Evolutionary conservation across 1,284 basidiomycete genomes (phyloP).

Genomic region (Lentinula novae-zelandiae): DNA sequence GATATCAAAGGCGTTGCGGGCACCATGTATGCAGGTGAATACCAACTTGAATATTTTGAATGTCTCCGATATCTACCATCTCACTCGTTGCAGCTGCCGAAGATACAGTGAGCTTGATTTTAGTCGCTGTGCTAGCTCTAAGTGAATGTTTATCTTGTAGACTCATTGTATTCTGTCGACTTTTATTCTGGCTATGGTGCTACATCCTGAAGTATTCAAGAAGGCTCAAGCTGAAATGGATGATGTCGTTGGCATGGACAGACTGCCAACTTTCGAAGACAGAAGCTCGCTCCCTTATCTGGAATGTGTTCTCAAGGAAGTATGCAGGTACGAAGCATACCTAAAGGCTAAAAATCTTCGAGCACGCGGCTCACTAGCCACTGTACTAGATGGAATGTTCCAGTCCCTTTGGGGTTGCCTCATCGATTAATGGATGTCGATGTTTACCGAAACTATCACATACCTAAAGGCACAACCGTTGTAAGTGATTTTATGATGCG

Average conservation of each 20-base stretch:
- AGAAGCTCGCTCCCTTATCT: constrained; percentile 51
- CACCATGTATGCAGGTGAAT: constrained; percentile 45
- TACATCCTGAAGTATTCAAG: constrained; percentile 44
- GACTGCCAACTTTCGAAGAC: constrained; percentile 46
- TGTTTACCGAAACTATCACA: constrained; percentile 43
- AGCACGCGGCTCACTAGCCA: constrained; percentile 6
- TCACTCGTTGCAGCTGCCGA: constrained; percentile 32
- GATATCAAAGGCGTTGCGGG: constrained; percentile 57
- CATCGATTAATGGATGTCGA: constrained; percentile 48
- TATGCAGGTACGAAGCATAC: constrained; percentile 35
- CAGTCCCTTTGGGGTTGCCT: constrained; percentile 44
- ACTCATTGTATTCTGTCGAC: constrained; percentile 40
- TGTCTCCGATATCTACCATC: neutral
- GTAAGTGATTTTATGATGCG: constrained; percentile 1
- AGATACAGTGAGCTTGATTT: constrained; percentile 33
- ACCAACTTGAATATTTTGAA: neutral
- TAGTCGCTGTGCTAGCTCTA: neutral
- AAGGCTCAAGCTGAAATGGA: constrained; percentile 56
- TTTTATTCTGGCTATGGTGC: constrained; percentile 48
- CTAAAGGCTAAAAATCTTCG: neutral
- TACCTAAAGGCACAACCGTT: constrained; percentile 42
- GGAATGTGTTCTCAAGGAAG: constrained; percentile 46
- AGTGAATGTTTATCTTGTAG: constrained; percentile 23
- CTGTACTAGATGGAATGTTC: constrained; percentile 35
- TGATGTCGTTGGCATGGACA: constrained; percentile 38